Base-by-base conservation (phyloP, 352 stramenopile genomes). In the Globisporangium splendens region DNA sequence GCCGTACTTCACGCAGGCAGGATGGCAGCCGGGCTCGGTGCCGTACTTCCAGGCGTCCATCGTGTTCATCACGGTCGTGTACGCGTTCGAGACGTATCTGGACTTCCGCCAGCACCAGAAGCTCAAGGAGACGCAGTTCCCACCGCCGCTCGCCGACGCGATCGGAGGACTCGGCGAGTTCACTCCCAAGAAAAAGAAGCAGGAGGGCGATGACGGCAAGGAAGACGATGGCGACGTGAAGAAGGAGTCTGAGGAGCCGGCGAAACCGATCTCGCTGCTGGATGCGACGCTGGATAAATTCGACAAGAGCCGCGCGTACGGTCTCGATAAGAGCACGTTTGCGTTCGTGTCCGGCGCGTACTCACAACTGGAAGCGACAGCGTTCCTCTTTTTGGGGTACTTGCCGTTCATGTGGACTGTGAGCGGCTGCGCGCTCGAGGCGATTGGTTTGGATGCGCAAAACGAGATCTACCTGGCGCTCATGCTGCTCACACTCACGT, bases 311-410 rank as follows among this genome's bases (percentile, higher is more conserved):
- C 92, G 96, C 72, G 73, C 86, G 8, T 99, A 99, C 70, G 91
- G 94, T 14, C 74, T 98, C 13, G 96, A 98, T 72, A 99, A 98
- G 79, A 98, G 96, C 67, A 79, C 87, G 48, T 98, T 99, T 62
- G 89, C 81, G 20, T 95, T 98, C 56, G 62, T 99, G 31, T 89
- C 83, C 12, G 88, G 79, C 42, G 73, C 75, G 8, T 98, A 98
- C 75, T 73, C 77, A 12, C 79, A 95, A 50, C 38, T 89, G 18
- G 87, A 98, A 57, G 83, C 78, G 31, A 84, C 96, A 7, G 68
- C 60, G 12, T 89, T 98, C 56, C 69, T 98, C 21, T 55, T 98
- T 20, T 59, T 96, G 6, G 96, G 96, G 33, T 97, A 97, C 56
- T 66, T 97, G 50, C 95, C 96, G 8, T 98, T 93, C 70, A 71